These are phyloP conservation scores for Pseudoturritis turrita DNA, from an alignment of 345 rosid genomes.

Conservation along the genomic window DNA sequence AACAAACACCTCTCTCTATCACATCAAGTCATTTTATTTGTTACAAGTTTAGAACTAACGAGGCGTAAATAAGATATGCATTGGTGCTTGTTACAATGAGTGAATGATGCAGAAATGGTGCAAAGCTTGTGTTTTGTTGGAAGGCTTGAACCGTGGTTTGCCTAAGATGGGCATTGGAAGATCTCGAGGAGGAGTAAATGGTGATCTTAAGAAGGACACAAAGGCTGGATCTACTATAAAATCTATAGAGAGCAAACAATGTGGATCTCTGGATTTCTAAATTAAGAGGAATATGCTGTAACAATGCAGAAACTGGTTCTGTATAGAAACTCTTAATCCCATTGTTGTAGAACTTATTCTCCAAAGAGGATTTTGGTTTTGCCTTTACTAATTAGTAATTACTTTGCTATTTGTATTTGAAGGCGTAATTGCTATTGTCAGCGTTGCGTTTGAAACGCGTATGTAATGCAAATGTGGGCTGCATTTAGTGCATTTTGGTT, in stretches of 20 bases:
- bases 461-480: not conserved
- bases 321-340: not conserved
- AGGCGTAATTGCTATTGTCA: not conserved
- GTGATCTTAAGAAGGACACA: constrained; percentile 36
- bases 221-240: constrained; percentile 26
- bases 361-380: not conserved
- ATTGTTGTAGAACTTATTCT: not conserved
- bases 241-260: constrained; percentile 65
- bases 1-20: not conserved
- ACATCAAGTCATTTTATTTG: not conserved
- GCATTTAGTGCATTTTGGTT: not conserved
- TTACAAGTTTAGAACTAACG: not conserved
- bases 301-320: not conserved
- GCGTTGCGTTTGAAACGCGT: not conserved
- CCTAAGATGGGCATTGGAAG: constrained; percentile 88
- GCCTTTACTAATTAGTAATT: not conserved
- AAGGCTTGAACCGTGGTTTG: constrained; percentile 84
- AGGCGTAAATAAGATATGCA: not conserved
- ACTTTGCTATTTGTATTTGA: not conserved
- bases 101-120: constrained; percentile 67
- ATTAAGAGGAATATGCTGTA: not conserved
- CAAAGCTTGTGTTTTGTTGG: constrained; percentile 89
- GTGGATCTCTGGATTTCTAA: constrained; percentile 74
- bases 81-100: not conserved
- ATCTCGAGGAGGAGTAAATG: constrained; percentile 34